A percentile compares a stretch with the other conserved stretches of the same genome.
These are phyloP conservation scores for Trifolium repens DNA, from an alignment of 306 rosid species.

Conservation along the genomic window DNA sequence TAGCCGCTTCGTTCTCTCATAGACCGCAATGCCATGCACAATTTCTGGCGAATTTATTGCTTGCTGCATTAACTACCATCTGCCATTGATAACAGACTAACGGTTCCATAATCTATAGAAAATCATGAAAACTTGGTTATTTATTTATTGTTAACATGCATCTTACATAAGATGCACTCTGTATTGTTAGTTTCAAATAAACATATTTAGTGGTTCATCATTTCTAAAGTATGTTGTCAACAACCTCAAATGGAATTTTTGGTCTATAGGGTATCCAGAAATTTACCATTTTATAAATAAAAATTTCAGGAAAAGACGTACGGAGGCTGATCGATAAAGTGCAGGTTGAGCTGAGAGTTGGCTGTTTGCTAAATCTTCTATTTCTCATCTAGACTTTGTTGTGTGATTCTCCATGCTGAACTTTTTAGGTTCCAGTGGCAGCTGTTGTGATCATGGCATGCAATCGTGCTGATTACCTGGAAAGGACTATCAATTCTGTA, in stretches of 20 bases:
- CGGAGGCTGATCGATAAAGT: conserved; percentile 66
- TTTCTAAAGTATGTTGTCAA: conserved; percentile 30
- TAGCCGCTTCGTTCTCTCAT: background rate
- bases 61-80: background rate
- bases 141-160: background rate
- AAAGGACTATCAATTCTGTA: conserved; percentile 80
- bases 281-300: conserved; percentile 45
- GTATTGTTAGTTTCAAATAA: conserved; percentile 5
- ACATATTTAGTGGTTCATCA: conserved; percentile 18
- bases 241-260: conserved; percentile 29
- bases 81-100: background rate
- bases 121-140: background rate
- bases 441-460: conserved; percentile 99
- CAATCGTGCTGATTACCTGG: conserved; percentile 95
- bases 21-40: background rate
- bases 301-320: conserved; percentile 76
- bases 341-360: conserved; percentile 61
- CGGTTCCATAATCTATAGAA: conserved; percentile 7
- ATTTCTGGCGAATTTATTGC: background rate
- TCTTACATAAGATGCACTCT: conserved; percentile 6
- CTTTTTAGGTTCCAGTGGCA: conserved; percentile 85
- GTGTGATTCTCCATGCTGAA: conserved; percentile 42
- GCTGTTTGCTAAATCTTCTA: conserved; percentile 33
- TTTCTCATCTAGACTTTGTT: conserved; percentile 38
- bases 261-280: conserved; percentile 34